Evolutionary conservation across 371 early-diverging fungal species (phyloP), one percentile per base, ranked within the genome.

Genomic region (Rhizopus sp.): DNA sequence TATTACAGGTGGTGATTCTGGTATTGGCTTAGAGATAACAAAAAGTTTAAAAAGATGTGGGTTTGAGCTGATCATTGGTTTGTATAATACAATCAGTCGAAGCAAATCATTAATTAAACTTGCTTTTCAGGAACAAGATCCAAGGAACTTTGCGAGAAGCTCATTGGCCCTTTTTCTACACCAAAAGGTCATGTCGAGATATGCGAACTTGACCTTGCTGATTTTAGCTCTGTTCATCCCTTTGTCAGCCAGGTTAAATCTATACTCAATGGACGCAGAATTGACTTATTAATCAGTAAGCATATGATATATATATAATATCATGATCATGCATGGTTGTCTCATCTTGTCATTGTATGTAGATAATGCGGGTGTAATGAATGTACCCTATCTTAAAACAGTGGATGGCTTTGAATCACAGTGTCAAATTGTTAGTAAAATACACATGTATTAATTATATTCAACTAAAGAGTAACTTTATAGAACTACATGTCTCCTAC

Each of bases 291-390:
- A 12, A 69, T 76, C n/a, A 76, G 77, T 76, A 61, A 61, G 68
- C 32, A 31, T 7, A 5, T 39, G 7, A 7, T n/a, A 15, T 42
- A 6, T 13, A 37, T 10, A 37, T 2, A 13, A 6, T 8, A 37
- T 2, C 10, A 13, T 37, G 7, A 6, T 7, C 38, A 12, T 30
- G 15, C n/a, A 1, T 37, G 8, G 3, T 10, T 23, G 7, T 53
- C 29, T 32, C 32, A 45, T 37, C 23, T 5, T 47, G 9, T 29
- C 47, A 23, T 51, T 39, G 50, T 2, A 15, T 30, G n/a, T 62
- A 75, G 76, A 81, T 60, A 88, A 89, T 64, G 83, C 86, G 23
- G 94, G 92, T 5, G 72, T 93, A 16, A 92, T 93, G 93, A 83
- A 78, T 35, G 66, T 71, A 2, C 91, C 93, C 1, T 83, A 70